These are phyloP conservation scores for Xylariaceae sp. DNA, from an alignment of 2,329 filamentous ascomycete species.

Conservation along the genomic window DNA sequence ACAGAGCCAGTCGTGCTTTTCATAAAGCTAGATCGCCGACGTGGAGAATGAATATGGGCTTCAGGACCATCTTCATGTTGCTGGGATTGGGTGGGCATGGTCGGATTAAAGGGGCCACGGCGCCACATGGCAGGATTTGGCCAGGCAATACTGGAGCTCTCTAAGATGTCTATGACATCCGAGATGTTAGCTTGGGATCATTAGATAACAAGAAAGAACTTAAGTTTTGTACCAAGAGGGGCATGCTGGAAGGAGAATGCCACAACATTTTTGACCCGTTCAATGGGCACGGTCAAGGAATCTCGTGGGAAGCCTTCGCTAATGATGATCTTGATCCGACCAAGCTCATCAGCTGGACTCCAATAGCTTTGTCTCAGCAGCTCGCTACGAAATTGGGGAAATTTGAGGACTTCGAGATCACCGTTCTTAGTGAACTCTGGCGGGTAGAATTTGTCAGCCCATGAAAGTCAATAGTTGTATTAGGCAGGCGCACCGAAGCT, in stretches of 20 bases:
- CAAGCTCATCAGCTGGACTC: conserved; percentile 64
- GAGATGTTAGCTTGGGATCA: neutral
- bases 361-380: conserved; percentile 65
- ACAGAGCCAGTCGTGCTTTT: conserved; percentile 18
- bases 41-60: conserved; percentile 60
- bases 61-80: conserved; percentile 43
- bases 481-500: conserved; percentile 36
- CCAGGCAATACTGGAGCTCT: conserved; percentile 71
- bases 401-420: conserved; percentile 57
- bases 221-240: conserved; percentile 56
- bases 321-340: conserved; percentile 70
- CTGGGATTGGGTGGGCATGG: conserved; percentile 38
- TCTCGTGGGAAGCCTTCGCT: conserved; percentile 64
- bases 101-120: conserved; percentile 39
- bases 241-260: conserved; percentile 83
- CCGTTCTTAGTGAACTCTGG: conserved; percentile 52
- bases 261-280: conserved; percentile 65
- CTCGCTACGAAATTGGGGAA: conserved; percentile 66
- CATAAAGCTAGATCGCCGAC: conserved; percentile 31
- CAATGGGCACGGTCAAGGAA: conserved; percentile 48
- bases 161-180: conserved; percentile 57
- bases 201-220: neutral
- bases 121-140: conserved; percentile 68
- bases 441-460: conserved; percentile 21
- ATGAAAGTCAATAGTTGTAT: neutral